A percentile compares a stretch with the other conserved stretches of the same genome.
These are phyloP conservation scores for Barbatosphaeria neglecta DNA, from an alignment of 495 filamentous ascomycete genomes.

Conservation along the genomic window DNA sequence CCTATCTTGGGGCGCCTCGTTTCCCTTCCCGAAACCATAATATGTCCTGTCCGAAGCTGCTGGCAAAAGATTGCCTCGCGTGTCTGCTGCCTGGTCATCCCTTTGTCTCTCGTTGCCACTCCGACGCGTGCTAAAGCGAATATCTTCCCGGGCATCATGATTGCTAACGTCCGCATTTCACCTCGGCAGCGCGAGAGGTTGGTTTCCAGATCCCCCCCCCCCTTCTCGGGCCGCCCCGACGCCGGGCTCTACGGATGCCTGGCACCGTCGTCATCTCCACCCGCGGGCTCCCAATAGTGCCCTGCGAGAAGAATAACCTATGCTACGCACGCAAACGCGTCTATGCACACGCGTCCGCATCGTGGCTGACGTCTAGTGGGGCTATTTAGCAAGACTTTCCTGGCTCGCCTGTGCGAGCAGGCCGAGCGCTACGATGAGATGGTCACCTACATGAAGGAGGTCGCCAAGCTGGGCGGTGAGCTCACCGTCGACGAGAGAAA, in stretches of 20 bases:
- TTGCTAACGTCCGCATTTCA: conserved; percentile 29
- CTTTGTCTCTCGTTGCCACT: conserved; percentile 2
- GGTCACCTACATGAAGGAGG: conserved; percentile 99
- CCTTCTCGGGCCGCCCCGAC: background rate
- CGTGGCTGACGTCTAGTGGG: background rate
- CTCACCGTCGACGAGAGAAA: conserved; percentile 98
- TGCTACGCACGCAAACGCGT: background rate
- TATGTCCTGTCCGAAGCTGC: conserved; percentile 21
- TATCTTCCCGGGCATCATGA: no score
- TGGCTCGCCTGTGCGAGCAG: conserved; percentile 99
- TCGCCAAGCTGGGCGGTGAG: conserved; percentile 96
- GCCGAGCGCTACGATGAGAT: conserved; percentile 99
- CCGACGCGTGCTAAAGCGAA: conserved; percentile 6
- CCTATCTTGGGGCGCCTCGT: conserved; percentile 13
- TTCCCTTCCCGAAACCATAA: conserved; percentile 16
- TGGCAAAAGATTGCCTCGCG: no score
- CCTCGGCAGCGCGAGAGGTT: conserved; percentile 74
- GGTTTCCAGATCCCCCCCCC: conserved; percentile 13
- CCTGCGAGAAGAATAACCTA: no score
- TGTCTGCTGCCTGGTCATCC: conserved; percentile 8
- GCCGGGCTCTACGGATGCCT: background rate
- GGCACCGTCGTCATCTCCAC: no score
- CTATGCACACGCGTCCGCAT: background rate
- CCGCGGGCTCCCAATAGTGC: no score
- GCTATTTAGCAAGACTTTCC: conserved; percentile 94